Evolutionary conservation across 495 filamentous ascomycete genomes (phyloP).

Genomic region (Penicillium riverlandense): DNA sequence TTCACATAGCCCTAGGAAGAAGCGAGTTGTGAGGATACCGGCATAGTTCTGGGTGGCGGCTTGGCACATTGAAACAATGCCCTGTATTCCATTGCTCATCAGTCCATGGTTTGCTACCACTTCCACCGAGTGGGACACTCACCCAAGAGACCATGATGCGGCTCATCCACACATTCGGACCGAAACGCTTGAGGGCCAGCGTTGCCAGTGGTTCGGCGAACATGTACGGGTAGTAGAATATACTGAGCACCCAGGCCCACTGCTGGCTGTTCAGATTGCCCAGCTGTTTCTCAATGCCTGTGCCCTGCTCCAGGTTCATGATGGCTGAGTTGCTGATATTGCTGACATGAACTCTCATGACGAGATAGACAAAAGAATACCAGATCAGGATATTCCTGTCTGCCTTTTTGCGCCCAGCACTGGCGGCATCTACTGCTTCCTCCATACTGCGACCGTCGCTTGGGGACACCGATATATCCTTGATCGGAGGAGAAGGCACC

Average conservation of each 20-base stretch:
- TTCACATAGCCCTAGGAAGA: conserved; percentile 30
- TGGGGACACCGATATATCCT: too few relatives aligned
- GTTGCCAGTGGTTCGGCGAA: conserved; percentile 34
- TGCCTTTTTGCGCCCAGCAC: too few relatives aligned
- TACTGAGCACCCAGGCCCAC: background rate
- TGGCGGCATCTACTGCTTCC: too few relatives aligned
- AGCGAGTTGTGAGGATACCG: conserved; percentile 21
- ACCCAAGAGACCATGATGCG: conserved; percentile 29
- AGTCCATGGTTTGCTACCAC: too few relatives aligned
- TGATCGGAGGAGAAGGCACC: too few relatives aligned
- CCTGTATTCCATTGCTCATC: background rate
- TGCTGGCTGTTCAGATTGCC: too few relatives aligned
- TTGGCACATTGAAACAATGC: conserved; percentile 25
- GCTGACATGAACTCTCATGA: background rate
- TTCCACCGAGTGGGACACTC: too few relatives aligned
- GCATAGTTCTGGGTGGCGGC: conserved; percentile 26
- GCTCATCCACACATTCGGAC: conserved; percentile 26
- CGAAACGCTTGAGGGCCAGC: conserved; percentile 24
- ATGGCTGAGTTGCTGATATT: background rate
- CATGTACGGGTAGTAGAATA: conserved; percentile 36
- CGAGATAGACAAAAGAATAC: conserved; percentile 4
- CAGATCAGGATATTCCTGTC: too few relatives aligned
- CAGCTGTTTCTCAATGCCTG: too few relatives aligned
- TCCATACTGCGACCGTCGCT: too few relatives aligned
- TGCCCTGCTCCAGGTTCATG: background rate